These are phyloP conservation scores for Babesia bigemina DNA, from an alignment of 169 alveolate species.

Conservation along the genomic window DNA sequence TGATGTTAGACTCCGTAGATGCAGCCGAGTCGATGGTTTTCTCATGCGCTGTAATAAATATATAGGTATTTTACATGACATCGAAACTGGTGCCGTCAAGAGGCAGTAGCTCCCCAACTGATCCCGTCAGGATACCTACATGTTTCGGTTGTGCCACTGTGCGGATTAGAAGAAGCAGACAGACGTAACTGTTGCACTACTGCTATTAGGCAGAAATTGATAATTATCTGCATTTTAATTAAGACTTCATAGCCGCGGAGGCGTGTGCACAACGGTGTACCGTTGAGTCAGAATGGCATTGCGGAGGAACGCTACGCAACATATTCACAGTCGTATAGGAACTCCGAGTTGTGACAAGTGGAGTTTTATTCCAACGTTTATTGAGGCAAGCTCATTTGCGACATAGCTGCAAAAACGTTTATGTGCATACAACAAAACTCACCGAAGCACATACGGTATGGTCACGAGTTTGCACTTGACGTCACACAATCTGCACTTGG, in stretches of 20 bases:
- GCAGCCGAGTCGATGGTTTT: neutral
- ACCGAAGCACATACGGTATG: constrained; percentile 70
- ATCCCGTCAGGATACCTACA: neutral
- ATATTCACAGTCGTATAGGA: constrained; percentile 11
- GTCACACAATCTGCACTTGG: constrained; percentile 56
- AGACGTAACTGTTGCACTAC: neutral
- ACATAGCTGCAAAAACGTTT: constrained; percentile 41
- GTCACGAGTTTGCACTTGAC: constrained; percentile 66
- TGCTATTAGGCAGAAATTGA: neutral
- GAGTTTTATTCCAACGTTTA: constrained; percentile 64
- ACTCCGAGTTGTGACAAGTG: constrained; percentile 65
- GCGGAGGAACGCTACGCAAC: no score
- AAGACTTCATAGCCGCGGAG: neutral
- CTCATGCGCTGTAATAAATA: no score
- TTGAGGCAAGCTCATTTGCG: constrained; percentile 68
- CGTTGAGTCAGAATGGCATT: constrained; percentile 4
- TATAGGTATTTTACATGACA: no score
- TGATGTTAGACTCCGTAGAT: constrained; percentile 13
- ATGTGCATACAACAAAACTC: neutral
- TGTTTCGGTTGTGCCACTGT: neutral
- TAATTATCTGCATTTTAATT: neutral
- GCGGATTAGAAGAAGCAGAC: no score
- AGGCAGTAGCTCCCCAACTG: neutral
- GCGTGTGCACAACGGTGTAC: constrained; percentile 13
- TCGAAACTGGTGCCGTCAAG: no score